phyloP scores from a whole-genome alignment of 805 yeast genomes.

The Torulaspora gathmanii region DNA sequence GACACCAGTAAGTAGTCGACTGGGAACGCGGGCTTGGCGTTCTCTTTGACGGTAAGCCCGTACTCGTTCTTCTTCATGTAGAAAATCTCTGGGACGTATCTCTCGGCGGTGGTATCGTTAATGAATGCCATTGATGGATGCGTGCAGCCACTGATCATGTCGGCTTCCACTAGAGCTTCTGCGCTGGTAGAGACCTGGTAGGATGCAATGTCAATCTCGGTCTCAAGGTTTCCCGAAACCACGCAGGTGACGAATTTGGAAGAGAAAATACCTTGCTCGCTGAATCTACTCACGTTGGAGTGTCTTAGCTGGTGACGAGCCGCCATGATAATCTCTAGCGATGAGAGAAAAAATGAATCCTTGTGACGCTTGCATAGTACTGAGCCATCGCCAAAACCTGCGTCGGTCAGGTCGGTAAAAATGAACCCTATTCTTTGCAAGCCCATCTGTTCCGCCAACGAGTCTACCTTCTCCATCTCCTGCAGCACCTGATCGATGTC shows the following conservation, averaged over 20 bases:
- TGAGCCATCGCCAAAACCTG: slow-evolving; percentile 81
- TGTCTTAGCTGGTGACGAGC: slow-evolving; percentile 66
- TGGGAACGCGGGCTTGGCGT: slow-evolving; percentile 89
- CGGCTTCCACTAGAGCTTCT: slow-evolving; percentile 83
- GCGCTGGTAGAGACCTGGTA: slow-evolving; percentile 88
- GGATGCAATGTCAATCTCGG: slow-evolving; percentile 85
- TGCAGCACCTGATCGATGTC: slow-evolving; percentile 38
- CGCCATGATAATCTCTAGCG: slow-evolving; percentile 82
- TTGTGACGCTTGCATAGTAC: slow-evolving; percentile 91
- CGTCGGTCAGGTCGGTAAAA: slow-evolving; percentile 84
- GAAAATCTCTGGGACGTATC: slow-evolving; percentile 94
- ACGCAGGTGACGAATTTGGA: slow-evolving; percentile 94
- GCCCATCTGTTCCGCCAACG: slow-evolving; percentile 55
- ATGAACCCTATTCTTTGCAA: slow-evolving; percentile 72
- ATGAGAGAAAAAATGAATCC: slow-evolving; percentile 82
- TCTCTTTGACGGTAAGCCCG: slow-evolving; percentile 76
- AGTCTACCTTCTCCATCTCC: slow-evolving; percentile 48
- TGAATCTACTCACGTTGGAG: slow-evolving; percentile 61
- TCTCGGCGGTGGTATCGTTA: slow-evolving; percentile 60
- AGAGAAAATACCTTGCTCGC: slow-evolving; percentile 61
- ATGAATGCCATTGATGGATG: slow-evolving; percentile 85
- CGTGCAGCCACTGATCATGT: slow-evolving; percentile 78
- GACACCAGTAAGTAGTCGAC: slow-evolving; percentile 86
- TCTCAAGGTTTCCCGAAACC: slow-evolving; percentile 78
- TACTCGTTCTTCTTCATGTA: slow-evolving; percentile 84